Base-by-base conservation (phyloP, 352 stramenopile genomes). In the Pythium volutum region DNA sequence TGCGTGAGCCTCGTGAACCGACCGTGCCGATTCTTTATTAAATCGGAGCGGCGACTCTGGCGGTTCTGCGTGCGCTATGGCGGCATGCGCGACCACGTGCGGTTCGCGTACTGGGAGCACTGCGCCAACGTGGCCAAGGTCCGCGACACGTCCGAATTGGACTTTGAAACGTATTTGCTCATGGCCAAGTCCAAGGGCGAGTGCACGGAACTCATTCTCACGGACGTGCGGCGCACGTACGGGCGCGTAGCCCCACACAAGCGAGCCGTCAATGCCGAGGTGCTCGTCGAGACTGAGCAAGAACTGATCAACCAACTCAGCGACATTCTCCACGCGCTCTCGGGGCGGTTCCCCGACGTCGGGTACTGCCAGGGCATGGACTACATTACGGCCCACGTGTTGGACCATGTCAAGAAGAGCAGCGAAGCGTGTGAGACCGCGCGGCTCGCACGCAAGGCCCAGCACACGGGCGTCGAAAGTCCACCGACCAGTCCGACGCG, bases 361-460 rank as follows among this genome's bases (percentile, higher is more conserved):
- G 86, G 86, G 6, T 95, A 95, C 59, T 95, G 86, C 55, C 86
- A 95, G 64, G 86, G 86, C 31, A 93, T 95, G 84, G 86, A 95
- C 53, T 95, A 95, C 62, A 89, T 95, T 56, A 80, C 82, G 15
- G 86, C 84, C 15, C 81, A 93, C 23, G 67, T 95, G 11, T 66
- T 95, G 12, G 80, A 93, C 59, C 80, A 91, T 25, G 83, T 93
- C 20, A 95, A 92, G 71, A 87, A 81, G 50, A 81, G 76, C 45
- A 81, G 64, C 11, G 71, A 85, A 31, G 76, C 73, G 3, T 72
- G 73, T 27, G 64, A 76, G 27, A 45, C 50, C 11, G 51, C 42
- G 1, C 62, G 61, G 11, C 33, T 65, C 2, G 51, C 41, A 4
- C 34, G 36, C 15, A 66, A 69, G 59, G 59, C 59, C 20, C 46